Percentiles rank a stretch among this genome's conserved stretches.
These are phyloP conservation scores for Cladosporium sp. DNA, from an alignment of 2,329 filamentous ascomycete genomes.

Conservation along the genomic window DNA sequence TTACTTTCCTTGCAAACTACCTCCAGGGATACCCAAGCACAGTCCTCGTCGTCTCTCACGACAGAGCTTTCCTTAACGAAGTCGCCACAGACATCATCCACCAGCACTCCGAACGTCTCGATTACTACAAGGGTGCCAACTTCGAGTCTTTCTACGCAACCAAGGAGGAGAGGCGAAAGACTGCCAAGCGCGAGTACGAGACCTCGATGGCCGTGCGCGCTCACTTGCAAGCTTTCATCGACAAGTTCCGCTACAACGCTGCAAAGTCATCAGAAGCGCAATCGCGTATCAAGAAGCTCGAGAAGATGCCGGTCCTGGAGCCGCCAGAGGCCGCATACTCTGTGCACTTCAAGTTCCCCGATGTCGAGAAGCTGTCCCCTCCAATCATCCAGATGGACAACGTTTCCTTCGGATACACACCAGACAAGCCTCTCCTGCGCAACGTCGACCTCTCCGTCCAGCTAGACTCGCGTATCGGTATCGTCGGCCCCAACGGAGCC, in stretches of 20 bases:
- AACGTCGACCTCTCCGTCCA: conserved; percentile 96
- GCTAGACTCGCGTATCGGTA: conserved; percentile 95
- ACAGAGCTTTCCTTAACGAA: conserved; percentile 98
- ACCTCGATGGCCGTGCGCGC: conserved; percentile 94
- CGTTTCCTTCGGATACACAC: conserved; percentile 84
- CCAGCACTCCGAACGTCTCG: conserved; percentile 92
- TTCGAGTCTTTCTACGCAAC: conserved; percentile 97
- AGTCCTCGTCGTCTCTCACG: conserved; percentile 94
- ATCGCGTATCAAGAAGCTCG: conserved; percentile 97
- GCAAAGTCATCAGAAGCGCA: conserved; percentile 98
- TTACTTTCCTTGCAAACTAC: conserved; percentile 96
- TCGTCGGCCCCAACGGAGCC: conserved; percentile 98
- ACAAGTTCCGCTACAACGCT: conserved; percentile 99
- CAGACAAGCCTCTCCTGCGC: conserved; percentile 75
- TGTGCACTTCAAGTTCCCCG: conserved; percentile 95
- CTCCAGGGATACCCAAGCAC: conserved; percentile 93
- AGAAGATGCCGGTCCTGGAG: conserved; percentile 92
- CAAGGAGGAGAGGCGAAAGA: conserved; percentile 95
- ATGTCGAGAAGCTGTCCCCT: conserved; percentile 95
- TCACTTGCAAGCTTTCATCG: conserved; percentile 96
- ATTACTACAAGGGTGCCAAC: conserved; percentile 98
- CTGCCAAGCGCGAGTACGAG: conserved; percentile 94
- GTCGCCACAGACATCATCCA: conserved; percentile 99
- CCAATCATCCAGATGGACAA: conserved; percentile 97
- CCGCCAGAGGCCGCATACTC: conserved; percentile 91